Base-by-base conservation (phyloP, 2,329 filamentous ascomycete species). In the Colletotrichum navitas region DNA sequence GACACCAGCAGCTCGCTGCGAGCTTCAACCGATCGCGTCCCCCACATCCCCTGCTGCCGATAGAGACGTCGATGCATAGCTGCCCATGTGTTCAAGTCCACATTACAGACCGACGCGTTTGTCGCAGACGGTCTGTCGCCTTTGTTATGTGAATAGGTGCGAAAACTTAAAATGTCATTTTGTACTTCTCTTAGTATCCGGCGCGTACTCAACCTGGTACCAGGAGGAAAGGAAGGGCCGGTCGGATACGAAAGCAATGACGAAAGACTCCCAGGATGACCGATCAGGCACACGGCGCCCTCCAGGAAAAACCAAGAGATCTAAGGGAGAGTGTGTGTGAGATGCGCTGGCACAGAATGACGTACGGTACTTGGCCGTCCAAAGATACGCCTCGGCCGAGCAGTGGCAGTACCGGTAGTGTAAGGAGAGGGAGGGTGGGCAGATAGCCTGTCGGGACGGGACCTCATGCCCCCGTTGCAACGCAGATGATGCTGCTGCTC, bases 271-370 rank as follows among this genome's bases (percentile, higher is more conserved):
- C 18, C 18, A 34, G 11, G 18, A 49, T 61, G 59, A 21, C 16
- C 59, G 29, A 8, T 36, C 59, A 61, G 59, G 43, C 43, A 60
- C 41, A 61, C 24, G 41, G 26, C 36, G 59, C 8, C 32, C 32
- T 41, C 45, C n/a, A 26, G 41, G 47, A 54, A 52, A 32, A 59
- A 43, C 68, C 65, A 63, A 68, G 68, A 71, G 68, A 71, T 63
- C 51, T 24, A 29, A 56, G 41, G n/a, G n/a, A n/a, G 29, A 26
- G 29, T 41, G 63, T 36, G 52, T 55, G 68, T 55, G 65, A 68
- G 65, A 68, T 71, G 68, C 24, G 68, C 43, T 71, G 68, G 64
- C 68, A 68, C 68, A 39, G 21, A 54, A 71, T 71, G 68, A 71
- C 68, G 68, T 71, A 68, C 52, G 65, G 68, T 71, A 68, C 52